These are phyloP conservation scores for Podosphaera xanthii DNA, from an alignment of 2,329 filamentous ascomycete species.

Conservation along the genomic window DNA sequence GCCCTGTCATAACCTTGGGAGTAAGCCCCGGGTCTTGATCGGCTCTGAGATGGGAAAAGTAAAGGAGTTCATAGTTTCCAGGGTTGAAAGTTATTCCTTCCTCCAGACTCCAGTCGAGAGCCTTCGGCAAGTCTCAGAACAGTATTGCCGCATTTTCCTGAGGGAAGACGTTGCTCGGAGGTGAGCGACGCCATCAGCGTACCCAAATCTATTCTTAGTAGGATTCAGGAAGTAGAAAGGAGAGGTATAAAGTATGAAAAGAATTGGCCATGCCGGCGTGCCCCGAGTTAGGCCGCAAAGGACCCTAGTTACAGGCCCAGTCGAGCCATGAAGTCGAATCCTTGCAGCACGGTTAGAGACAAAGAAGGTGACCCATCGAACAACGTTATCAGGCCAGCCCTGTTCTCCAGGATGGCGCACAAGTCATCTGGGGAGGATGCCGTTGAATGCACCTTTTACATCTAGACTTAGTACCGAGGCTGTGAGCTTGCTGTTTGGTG, in stretches of 20 bases:
- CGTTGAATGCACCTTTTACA: not conserved
- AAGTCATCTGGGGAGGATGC: not conserved
- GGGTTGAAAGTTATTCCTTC: too few species aligned
- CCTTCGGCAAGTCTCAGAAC: too few species aligned
- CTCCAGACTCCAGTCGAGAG: too few species aligned
- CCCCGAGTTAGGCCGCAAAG: not conserved
- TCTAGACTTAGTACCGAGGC: not conserved
- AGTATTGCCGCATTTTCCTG: too few species aligned
- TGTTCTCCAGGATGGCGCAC: not conserved
- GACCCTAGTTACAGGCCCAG: not conserved
- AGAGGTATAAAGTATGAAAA: not conserved
- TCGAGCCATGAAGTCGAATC: not conserved
- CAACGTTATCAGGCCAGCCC: not conserved
- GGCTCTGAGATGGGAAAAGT: too few species aligned
- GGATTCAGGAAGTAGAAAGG: not conserved
- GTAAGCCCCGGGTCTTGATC: too few species aligned
- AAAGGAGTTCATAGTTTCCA: too few species aligned
- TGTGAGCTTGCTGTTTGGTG: not conserved
- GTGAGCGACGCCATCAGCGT: too few species aligned
- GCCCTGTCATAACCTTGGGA: too few species aligned
- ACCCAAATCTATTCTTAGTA: too few species aligned
- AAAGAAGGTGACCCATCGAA: not conserved
- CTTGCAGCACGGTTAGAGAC: not conserved
- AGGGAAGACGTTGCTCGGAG: too few species aligned
- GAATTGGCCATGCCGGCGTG: not conserved